Evolutionary conservation across 2,329 filamentous ascomycete species (phyloP).

Genomic region (Trichoderma atrobrunneum): DNA sequence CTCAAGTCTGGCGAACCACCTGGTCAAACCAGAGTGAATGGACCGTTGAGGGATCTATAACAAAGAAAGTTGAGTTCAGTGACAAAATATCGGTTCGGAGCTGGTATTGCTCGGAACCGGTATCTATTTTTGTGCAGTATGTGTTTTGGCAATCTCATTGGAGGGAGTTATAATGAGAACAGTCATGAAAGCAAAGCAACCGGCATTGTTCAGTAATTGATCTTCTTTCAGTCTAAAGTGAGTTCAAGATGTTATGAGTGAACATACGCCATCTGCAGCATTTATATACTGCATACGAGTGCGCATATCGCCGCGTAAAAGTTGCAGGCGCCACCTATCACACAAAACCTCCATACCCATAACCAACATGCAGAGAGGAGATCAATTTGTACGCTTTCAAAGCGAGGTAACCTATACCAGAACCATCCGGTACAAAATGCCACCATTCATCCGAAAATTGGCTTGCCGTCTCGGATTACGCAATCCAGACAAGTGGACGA

Average conservation of each 20-base stretch:
- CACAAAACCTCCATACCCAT: background rate
- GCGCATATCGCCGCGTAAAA: background rate
- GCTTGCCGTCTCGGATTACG: background rate
- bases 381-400: background rate
- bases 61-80: background rate
- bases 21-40: constrained; percentile 22
- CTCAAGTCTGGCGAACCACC: constrained; percentile 31
- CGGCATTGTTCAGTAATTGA: background rate
- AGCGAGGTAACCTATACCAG: background rate
- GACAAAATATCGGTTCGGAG: background rate
- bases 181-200: background rate
- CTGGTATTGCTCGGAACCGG: background rate
- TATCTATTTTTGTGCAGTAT: background rate
- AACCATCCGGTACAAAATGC: background rate
- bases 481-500: background rate
- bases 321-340: background rate
- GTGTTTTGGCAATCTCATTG: background rate
- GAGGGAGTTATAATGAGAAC: background rate
- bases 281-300: background rate
- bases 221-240: background rate
- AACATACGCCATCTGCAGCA: background rate
- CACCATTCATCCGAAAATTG: background rate
- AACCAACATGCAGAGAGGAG: background rate
- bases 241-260: background rate
- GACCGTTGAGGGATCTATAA: constrained; percentile 21